A percentile compares a stretch with the other conserved stretches of the same genome.
These are phyloP conservation scores for Fusarium pilosicola DNA, from an alignment of 2,329 filamentous ascomycete species.

Conservation along the genomic window DNA sequence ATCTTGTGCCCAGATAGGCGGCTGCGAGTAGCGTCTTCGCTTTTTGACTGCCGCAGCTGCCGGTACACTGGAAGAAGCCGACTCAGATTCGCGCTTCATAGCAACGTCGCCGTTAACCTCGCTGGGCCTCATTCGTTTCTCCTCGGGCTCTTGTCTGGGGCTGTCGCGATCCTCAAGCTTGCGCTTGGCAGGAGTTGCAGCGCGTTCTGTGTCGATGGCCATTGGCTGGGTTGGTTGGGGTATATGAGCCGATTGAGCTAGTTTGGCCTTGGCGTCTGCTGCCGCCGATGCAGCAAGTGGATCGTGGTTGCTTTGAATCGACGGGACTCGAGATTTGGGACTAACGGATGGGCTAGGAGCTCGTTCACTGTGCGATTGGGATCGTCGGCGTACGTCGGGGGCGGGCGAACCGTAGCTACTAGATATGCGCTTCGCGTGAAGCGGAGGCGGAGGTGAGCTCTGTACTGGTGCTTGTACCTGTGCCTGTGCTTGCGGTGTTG, in stretches of 20 bases:
- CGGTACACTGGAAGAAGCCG: conserved; percentile 46
- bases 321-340: conserved; percentile 75
- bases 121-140: conserved; percentile 60
- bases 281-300: conserved; percentile 44
- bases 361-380: conserved; percentile 68
- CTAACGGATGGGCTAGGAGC: conserved; percentile 80
- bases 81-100: conserved; percentile 42
- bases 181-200: conserved; percentile 53
- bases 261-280: conserved; percentile 40
- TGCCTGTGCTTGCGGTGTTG: conserved; percentile 44
- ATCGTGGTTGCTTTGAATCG: conserved; percentile 58
- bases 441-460: conserved; percentile 50
- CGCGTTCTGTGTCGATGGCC: conserved; percentile 45
- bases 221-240: conserved; percentile 46
- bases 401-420: conserved; percentile 57
- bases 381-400: conserved; percentile 58
- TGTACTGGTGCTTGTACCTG: conserved; percentile 44
- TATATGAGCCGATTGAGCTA: conserved; percentile 24
- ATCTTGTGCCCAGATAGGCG: conserved; percentile 62
- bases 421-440: conserved; percentile 54
- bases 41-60: conserved; percentile 52
- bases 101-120: conserved; percentile 56
- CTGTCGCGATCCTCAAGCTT: conserved; percentile 53
- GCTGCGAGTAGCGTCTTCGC: conserved; percentile 49
- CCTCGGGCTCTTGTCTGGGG: conserved; percentile 62